These are phyloP conservation scores for Babesia caballi DNA, from an alignment of 169 alveolate genomes.

Conservation along the genomic window DNA sequence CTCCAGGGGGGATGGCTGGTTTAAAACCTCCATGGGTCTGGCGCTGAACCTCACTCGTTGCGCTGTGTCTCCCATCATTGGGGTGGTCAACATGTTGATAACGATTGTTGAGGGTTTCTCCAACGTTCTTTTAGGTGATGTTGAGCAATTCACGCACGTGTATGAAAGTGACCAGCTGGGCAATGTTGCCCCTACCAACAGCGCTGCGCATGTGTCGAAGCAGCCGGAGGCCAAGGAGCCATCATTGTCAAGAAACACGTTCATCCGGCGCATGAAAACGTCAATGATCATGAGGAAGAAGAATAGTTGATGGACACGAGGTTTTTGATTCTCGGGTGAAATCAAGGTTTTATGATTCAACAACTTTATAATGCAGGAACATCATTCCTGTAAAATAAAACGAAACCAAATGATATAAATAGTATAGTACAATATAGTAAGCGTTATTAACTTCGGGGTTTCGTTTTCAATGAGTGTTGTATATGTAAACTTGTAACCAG, in stretches of 20 bases:
- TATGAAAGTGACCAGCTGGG: slow-evolving; percentile 63
- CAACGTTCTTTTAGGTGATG: slow-evolving; percentile 86
- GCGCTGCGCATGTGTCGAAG: neutral
- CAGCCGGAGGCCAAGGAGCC: neutral
- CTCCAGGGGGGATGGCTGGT: slow-evolving; percentile 31
- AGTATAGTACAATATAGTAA: too few relatives aligned
- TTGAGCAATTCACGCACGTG: slow-evolving; percentile 83
- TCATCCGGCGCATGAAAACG: slow-evolving; percentile 24
- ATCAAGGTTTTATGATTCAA: too few relatives aligned
- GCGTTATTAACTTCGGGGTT: too few relatives aligned
- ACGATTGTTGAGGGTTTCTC: slow-evolving; percentile 87
- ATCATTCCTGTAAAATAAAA: too few relatives aligned
- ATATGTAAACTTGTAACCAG: too few relatives aligned
- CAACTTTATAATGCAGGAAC: too few relatives aligned
- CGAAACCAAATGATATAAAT: too few relatives aligned
- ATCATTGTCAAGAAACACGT: neutral
- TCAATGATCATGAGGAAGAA: neutral
- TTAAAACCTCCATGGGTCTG: slow-evolving; percentile 43
- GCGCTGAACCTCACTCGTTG: slow-evolving; percentile 71
- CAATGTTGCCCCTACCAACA: neutral
- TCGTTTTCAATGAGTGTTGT: too few relatives aligned
- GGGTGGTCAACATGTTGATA: slow-evolving; percentile 80
- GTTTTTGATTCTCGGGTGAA: too few relatives aligned
- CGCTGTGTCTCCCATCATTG: slow-evolving; percentile 82
- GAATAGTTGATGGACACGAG: neutral